Evolutionary conservation across 192 early-diverging fungal species (phyloP).

Genomic region (Coemansia sp.): DNA sequence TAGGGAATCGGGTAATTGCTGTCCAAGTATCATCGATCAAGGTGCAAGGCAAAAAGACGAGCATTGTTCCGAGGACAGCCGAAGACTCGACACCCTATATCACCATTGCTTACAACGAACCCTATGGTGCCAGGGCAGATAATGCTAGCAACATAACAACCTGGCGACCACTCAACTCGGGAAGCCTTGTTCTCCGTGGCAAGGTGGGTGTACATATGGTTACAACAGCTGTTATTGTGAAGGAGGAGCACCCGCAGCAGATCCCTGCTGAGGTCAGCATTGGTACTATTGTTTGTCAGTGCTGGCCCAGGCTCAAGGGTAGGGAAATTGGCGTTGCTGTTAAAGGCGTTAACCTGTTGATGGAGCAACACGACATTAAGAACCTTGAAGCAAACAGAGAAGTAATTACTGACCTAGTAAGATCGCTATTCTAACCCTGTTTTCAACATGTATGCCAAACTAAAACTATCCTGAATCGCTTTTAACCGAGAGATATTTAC

Average conservation of each 20-base stretch:
- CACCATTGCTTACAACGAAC: conserved; percentile 37
- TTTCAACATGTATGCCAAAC: no score
- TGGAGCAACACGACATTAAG: conserved; percentile 23
- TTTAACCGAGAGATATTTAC: no score
- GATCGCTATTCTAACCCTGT: conserved; percentile 9
- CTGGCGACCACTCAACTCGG: conserved; percentile 29
- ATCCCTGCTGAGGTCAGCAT: conserved; percentile 31
- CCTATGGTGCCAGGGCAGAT: conserved; percentile 8
- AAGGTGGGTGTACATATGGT: conserved; percentile 23
- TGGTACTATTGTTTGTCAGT: conserved; percentile 33
- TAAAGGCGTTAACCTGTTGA: conserved; percentile 11
- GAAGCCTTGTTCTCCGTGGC: conserved; percentile 24
- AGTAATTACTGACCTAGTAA: conserved; percentile 27
- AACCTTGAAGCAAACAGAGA: conserved; percentile 30
- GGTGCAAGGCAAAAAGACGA: background rate
- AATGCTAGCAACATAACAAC: conserved; percentile 12
- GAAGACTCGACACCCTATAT: conserved; percentile 17
- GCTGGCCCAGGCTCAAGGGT: conserved; percentile 35
- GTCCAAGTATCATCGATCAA: conserved; percentile 23
- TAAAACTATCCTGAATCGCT: no score
- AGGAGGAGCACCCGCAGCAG: conserved; percentile 1
- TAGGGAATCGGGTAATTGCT: conserved; percentile 19
- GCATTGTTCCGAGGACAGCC: background rate
- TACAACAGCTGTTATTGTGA: conserved; percentile 25
- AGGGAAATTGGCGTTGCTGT: conserved; percentile 35